Conservation (phyloP, 805 yeast genomes). For the Lachancea sp. region DNA sequence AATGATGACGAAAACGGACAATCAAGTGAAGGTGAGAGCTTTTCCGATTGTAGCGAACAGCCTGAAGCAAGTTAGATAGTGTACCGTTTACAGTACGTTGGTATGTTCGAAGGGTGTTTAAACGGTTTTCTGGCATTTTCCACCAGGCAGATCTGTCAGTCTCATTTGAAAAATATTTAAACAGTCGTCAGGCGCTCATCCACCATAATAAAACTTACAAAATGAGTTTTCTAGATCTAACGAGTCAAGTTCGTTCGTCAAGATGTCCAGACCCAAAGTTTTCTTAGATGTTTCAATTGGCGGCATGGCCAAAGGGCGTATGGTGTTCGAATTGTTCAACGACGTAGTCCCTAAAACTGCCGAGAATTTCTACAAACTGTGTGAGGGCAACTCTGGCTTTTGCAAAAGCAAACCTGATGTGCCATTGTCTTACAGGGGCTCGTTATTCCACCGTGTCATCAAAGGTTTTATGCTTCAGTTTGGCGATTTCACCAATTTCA, state of each 20-base stretch:
- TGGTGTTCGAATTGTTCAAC: conserved; percentile 65
- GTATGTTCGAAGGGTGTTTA: no score
- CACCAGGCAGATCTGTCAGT: not conserved
- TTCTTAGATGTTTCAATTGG: conserved; percentile 77
- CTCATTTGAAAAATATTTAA: conserved; percentile 5
- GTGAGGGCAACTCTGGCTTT: conserved; percentile 75
- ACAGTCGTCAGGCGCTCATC: not conserved
- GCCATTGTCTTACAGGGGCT: conserved; percentile 70
- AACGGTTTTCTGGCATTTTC: conserved; percentile 8
- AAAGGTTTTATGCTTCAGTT: conserved; percentile 90
- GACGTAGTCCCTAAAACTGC: conserved; percentile 83
- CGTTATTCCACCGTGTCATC: conserved; percentile 91
- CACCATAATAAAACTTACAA: no score
- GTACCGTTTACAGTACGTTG: not conserved
- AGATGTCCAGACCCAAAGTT: conserved; percentile 43
- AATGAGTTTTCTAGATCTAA: not conserved
- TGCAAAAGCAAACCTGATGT: conserved; percentile 31
- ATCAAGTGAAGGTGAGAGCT: not conserved
- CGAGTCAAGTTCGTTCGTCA: not conserved
- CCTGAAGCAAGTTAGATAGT: no score
- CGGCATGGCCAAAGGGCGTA: conserved; percentile 62
- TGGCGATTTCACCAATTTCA: conserved; percentile 75
- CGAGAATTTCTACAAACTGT: conserved; percentile 80
- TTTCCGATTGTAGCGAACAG: no score
- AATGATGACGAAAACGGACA: conserved; percentile 3